Conservation (phyloP, 75 land plant species). For the Picea sitchensis region DNA sequence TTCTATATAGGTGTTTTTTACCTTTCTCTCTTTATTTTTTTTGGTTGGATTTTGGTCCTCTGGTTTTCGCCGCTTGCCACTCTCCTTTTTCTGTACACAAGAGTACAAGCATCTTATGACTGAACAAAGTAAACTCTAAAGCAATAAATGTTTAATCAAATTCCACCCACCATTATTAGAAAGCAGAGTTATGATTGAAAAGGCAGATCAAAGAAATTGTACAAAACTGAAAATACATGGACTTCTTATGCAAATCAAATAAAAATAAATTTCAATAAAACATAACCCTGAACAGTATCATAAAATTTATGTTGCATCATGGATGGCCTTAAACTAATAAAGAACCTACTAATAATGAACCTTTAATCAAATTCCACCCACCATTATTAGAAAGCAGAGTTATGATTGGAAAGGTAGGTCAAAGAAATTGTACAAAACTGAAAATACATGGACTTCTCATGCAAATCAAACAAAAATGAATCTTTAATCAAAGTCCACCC, state of each 20-base stretch:
- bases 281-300: neutral
- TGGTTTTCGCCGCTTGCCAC: constrained; percentile 62
- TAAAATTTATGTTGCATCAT: neutral
- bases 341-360: too few species aligned
- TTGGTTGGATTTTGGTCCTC: constrained; percentile 56
- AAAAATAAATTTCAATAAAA: neutral
- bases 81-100: constrained; percentile 62
- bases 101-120: neutral
- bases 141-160: neutral
- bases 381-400: neutral
- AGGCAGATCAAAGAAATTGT: neutral
- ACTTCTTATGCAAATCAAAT: neutral
- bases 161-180: neutral
- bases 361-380: neutral
- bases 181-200: neutral
- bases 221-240: neutral
- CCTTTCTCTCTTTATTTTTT: constrained; percentile 76
- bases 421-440: neutral
- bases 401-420: neutral
- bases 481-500: neutral
- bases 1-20: too few species aligned
- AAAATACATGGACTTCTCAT: neutral
- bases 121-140: neutral
- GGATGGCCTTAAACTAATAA: too few species aligned
- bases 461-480: neutral